Conservation (phyloP, 2,329 filamentous ascomycete species). For the Epichloe baconii region DNA sequence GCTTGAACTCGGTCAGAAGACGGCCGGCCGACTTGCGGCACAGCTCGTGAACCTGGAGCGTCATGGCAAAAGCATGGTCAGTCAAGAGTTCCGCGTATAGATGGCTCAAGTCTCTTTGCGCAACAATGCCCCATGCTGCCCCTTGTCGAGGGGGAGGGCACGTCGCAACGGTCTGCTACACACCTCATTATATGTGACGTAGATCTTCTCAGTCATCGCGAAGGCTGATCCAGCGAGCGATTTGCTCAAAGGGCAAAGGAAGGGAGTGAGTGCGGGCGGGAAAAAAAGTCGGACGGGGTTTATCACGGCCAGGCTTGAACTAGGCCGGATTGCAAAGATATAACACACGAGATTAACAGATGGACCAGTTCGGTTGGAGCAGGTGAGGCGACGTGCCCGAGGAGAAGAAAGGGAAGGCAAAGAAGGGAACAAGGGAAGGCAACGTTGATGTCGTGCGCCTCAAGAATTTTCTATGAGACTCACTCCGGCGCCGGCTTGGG, state of each 20-base stretch:
- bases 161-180: slow-evolving; percentile 17
- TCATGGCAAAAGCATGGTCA: not conserved
- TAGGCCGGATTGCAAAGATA: too few relatives aligned
- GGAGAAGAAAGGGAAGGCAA: not conserved
- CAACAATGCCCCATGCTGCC: not conserved
- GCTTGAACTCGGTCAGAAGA: slow-evolving; percentile 77
- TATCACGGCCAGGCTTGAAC: too few relatives aligned
- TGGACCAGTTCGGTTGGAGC: not conserved
- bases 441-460: not conserved
- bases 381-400: slow-evolving; percentile 9
- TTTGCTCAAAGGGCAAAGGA: too few relatives aligned
- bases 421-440: not conserved
- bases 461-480: not conserved
- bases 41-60: slow-evolving; percentile 77
- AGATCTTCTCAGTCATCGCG: slow-evolving; percentile 73
- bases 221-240: not conserved
- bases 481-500: not conserved
- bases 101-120: not conserved
- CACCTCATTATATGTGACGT: slow-evolving; percentile 88
- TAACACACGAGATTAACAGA: too few relatives aligned
- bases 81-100: not conserved
- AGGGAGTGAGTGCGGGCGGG: too few relatives aligned
- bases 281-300: too few relatives aligned
- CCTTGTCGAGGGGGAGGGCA: not conserved
- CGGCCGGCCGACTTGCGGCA: slow-evolving; percentile 73